These are phyloP conservation scores for Plasmodium coatneyi DNA, from an alignment of 169 alveolate genomes.

Conservation along the genomic window DNA sequence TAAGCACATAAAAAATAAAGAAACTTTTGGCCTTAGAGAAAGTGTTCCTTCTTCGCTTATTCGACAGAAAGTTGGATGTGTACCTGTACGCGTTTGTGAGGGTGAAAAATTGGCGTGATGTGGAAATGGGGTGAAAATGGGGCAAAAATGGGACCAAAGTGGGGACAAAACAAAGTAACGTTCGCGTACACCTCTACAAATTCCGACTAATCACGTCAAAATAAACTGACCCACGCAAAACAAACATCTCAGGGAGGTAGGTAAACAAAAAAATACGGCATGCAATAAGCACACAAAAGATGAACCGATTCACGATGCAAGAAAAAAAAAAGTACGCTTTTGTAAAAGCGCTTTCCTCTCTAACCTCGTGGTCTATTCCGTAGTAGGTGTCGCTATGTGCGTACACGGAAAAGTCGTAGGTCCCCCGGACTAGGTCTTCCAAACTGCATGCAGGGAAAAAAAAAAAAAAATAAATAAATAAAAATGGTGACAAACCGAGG, in stretches of 20 bases:
- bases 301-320: not conserved
- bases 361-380: slow-evolving; percentile 59
- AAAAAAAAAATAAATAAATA: not conserved
- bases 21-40: too few relatives aligned
- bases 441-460: slow-evolving; percentile 5
- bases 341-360: not conserved
- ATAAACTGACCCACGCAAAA: not conserved
- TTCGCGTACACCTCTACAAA: not conserved
- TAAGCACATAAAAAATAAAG: not conserved
- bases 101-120: not conserved
- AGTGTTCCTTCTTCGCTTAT: not conserved
- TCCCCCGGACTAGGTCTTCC: slow-evolving; percentile 45
- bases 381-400: slow-evolving; percentile 51
- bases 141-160: not conserved
- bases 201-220: not conserved
- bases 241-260: not conserved
- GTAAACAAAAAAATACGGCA: not conserved
- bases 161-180: not conserved
- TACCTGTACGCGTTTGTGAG: slow-evolving; percentile 18
- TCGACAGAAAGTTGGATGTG: slow-evolving; percentile 35
- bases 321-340: not conserved
- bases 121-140: not conserved
- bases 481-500: not conserved
- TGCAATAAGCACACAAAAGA: not conserved
- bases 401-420: slow-evolving; percentile 19